phyloP scores from a whole-genome alignment of 805 yeast genomes.

The Saturnispora serradocipensis region DNA sequence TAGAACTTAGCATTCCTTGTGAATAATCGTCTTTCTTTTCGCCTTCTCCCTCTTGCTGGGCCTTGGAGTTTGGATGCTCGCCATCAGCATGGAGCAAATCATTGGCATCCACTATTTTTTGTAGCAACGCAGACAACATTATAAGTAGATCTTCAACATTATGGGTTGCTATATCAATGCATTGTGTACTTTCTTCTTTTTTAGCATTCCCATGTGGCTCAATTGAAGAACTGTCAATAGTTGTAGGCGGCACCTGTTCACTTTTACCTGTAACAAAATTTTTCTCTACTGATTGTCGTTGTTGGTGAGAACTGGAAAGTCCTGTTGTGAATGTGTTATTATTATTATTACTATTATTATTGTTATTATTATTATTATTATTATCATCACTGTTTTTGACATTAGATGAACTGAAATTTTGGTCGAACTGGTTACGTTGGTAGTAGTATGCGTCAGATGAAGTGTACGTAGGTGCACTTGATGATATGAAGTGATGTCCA shows the following conservation, averaged over 20 bases:
- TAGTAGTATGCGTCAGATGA: constrained; percentile 10
- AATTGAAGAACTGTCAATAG: neutral
- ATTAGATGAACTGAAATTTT: constrained; percentile 9
- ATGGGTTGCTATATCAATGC: constrained; percentile 60
- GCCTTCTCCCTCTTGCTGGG: constrained; percentile 10
- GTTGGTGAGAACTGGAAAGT: neutral
- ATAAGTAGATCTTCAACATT: constrained; percentile 72
- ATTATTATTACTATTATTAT: neutral
- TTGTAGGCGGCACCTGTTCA: neutral
- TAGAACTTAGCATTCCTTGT: constrained; percentile 25
- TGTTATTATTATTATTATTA: constrained; percentile 4
- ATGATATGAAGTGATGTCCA: constrained; percentile 19
- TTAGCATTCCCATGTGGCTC: neutral
- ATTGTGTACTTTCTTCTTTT: neutral
- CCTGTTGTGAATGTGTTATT: neutral
- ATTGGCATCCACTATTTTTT: constrained; percentile 83
- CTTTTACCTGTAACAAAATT: neutral
- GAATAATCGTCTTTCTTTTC: constrained; percentile 12
- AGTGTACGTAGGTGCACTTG: constrained; percentile 23
- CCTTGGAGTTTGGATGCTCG: constrained; percentile 8
- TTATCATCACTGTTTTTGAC: neutral
- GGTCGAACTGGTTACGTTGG: neutral
- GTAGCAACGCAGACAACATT: constrained; percentile 79
- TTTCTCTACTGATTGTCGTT: neutral
- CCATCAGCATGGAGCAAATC: constrained; percentile 66